Conservation (phyloP, 2,329 filamentous ascomycete species). For the Ascochyta pisi region DNA sequence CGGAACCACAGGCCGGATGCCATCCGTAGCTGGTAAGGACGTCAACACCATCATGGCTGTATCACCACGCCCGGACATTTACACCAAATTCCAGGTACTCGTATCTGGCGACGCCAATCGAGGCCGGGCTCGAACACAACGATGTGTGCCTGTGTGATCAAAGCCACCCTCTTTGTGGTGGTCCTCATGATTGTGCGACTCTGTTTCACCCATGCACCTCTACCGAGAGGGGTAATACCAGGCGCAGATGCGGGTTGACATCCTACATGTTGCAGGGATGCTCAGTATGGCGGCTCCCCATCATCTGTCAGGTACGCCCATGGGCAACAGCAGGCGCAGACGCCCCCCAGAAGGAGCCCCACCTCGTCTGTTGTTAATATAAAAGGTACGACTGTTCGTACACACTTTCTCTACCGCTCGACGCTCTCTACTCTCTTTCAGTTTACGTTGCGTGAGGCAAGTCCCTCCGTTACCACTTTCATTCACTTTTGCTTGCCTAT, state of each 20-base stretch:
- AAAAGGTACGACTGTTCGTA: conserved; percentile 9
- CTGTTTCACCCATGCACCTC: conserved; percentile 30
- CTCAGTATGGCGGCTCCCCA: neutral
- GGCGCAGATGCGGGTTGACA: conserved; percentile 17
- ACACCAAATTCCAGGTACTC: neutral
- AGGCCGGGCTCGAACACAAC: conserved; percentile 2
- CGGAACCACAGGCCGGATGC: neutral
- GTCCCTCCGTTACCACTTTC: conserved; percentile 12
- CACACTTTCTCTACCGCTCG: conserved; percentile 5
- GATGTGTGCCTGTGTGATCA: conserved; percentile 6
- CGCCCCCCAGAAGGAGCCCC: conserved; percentile 1
- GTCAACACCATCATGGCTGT: conserved; percentile 1
- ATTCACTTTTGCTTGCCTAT: conserved; percentile 1
- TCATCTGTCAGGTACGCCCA: conserved; percentile 12
- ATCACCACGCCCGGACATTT: conserved; percentile 1
- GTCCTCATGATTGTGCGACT: conserved; percentile 16
- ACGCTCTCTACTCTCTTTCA: conserved; percentile 6
- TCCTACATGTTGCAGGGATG: conserved; percentile 2
- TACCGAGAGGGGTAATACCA: conserved; percentile 24
- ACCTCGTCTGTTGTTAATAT: conserved; percentile 1
- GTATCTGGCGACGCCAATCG: neutral
- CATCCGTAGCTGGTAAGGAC: neutral
- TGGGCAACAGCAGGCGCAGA: conserved; percentile 8
- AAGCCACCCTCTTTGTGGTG: conserved; percentile 10
- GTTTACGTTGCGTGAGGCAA: conserved; percentile 10